These are phyloP conservation scores for Wickerhamomyces bisporus DNA, from an alignment of 805 yeast genomes.

Conservation along the genomic window DNA sequence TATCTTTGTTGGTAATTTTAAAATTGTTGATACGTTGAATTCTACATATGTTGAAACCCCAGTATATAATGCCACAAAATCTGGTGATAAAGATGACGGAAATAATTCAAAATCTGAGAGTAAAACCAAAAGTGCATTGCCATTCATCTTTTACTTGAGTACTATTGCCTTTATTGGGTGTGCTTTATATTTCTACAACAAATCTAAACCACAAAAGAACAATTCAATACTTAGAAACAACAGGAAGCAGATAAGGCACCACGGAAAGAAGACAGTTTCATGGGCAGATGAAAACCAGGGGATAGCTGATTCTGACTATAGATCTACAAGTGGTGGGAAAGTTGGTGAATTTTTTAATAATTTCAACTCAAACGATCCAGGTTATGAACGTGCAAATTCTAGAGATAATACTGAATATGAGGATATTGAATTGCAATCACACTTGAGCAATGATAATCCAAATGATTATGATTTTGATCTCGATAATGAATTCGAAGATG, in stretches of 20 bases:
- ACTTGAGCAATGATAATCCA: not conserved
- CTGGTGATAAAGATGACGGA: conserved; percentile 6
- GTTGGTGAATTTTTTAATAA: conserved; percentile 20
- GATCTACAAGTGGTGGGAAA: conserved; percentile 7
- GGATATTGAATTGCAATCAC: conserved; percentile 15
- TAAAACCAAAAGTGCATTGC: conserved; percentile 16
- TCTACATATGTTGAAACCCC: conserved; percentile 22
- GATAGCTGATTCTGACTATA: not conserved
- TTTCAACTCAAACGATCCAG: conserved; percentile 11
- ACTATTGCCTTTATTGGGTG: conserved; percentile 18
- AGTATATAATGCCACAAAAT: conserved; percentile 12
- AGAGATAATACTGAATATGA: conserved; percentile 11
- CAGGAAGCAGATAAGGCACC: conserved; percentile 8
- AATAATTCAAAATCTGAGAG: conserved; percentile 3
- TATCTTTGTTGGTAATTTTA: conserved; percentile 25
- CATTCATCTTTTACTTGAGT: conserved; percentile 19
- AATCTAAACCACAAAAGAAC: conserved; percentile 11
- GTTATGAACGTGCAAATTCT: conserved; percentile 7
- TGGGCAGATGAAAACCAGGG: conserved; percentile 30
- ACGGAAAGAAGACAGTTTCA: conserved; percentile 28
- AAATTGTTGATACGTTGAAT: conserved; percentile 11
- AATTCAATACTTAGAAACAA: conserved; percentile 17
- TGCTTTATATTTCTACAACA: conserved; percentile 13
- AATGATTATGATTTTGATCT: conserved; percentile 17
- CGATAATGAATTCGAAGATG: conserved; percentile 14